Percentiles rank a stretch among this genome's conserved stretches.
Conservation (phyloP, 257 asterid species). For the Oldenlandia corymbosa region DNA sequence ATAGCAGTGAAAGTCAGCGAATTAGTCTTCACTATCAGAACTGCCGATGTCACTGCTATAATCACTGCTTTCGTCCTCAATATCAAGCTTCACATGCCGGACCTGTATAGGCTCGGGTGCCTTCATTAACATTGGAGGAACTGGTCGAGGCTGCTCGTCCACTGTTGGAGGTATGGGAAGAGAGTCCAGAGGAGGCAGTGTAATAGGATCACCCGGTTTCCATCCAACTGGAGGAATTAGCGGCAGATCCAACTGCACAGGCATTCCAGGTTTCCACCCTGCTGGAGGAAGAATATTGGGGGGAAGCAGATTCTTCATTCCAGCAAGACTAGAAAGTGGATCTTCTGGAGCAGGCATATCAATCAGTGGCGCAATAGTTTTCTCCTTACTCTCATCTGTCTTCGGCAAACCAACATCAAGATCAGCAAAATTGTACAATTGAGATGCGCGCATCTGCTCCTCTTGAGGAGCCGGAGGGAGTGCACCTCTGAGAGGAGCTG, state of each 20-base stretch:
- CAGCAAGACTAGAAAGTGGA: slow-evolving; percentile 34
- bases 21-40: slow-evolving; percentile 71
- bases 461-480: slow-evolving; percentile 98
- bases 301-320: slow-evolving; percentile 48
- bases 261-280: slow-evolving; percentile 97
- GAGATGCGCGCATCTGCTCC: slow-evolving; percentile 96
- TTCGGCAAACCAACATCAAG: slow-evolving; percentile 78
- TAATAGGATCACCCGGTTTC: slow-evolving; percentile 87
- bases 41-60: slow-evolving; percentile 63
- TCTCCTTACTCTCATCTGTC: slow-evolving; percentile 54
- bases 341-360: slow-evolving; percentile 49
- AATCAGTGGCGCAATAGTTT: slow-evolving; percentile 48
- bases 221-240: slow-evolving; percentile 79
- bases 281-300: slow-evolving; percentile 68
- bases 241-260: slow-evolving; percentile 78
- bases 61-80: slow-evolving; percentile 72
- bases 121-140: slow-evolving; percentile 41
- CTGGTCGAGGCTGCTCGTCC: slow-evolving; percentile 47
- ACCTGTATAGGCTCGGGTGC: slow-evolving; percentile 81
- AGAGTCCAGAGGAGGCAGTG: slow-evolving; percentile 66
- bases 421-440: slow-evolving; percentile 53
- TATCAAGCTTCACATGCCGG: slow-evolving; percentile 87
- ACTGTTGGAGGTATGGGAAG: slow-evolving; percentile 49
- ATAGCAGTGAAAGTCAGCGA: not conserved
- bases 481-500: slow-evolving; percentile 77